Conservation (phyloP, 2,329 filamentous ascomycete species). For the Apiospora marii region DNA sequence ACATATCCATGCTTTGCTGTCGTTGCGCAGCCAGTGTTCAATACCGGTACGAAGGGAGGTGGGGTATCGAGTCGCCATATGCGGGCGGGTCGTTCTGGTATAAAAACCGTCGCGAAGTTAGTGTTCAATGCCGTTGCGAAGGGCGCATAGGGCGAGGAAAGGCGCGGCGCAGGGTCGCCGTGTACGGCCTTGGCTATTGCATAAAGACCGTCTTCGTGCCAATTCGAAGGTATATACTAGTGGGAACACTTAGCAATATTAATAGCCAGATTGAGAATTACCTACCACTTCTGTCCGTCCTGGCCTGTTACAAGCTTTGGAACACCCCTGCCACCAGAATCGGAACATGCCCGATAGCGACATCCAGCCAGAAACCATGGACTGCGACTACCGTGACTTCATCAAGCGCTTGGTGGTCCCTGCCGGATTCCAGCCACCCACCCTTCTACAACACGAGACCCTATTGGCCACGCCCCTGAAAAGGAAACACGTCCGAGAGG, state of each 20-base stretch:
- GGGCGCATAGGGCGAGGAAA: neutral
- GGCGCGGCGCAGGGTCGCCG: neutral
- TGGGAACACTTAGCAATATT: neutral
- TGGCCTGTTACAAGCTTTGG: neutral
- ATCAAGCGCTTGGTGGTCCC: conserved; percentile 7
- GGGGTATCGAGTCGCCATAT: neutral
- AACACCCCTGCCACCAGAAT: neutral
- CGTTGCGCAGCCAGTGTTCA: neutral
- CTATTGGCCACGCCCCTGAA: conserved; percentile 17
- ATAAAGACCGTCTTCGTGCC: conserved; percentile 10
- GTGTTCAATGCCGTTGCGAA: neutral
- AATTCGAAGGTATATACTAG: neutral
- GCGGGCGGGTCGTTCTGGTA: neutral
- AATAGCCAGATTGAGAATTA: neutral
- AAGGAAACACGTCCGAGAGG: conserved; percentile 18
- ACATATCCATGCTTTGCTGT: neutral
- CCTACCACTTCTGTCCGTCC: neutral
- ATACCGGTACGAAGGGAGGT: neutral
- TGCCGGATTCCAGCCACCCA: neutral
- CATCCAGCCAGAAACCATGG: neutral
- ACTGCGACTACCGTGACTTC: conserved; percentile 3
- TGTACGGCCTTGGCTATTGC: neutral
- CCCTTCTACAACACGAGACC: neutral
- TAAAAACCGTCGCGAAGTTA: neutral
- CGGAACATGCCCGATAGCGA: neutral